Evolutionary conservation across 139 green algal species (phyloP).

Genomic region (Picochlorum sp.): DNA sequence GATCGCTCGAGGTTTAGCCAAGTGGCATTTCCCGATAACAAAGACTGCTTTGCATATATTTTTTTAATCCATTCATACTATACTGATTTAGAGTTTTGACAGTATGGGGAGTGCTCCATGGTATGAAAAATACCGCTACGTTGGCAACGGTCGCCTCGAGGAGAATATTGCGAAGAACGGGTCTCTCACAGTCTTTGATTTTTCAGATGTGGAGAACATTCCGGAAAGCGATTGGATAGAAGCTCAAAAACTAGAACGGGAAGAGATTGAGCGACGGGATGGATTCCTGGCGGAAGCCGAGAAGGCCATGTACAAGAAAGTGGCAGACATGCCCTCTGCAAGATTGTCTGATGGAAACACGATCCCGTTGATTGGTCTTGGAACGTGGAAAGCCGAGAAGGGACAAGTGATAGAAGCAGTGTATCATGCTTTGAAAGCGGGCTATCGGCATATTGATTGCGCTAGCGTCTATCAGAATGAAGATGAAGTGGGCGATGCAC

Average conservation of each 20-base stretch:
- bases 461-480: constrained; percentile 40
- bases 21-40: too few relatives aligned
- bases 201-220: neutral
- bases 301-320: neutral
- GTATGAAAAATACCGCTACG: constrained; percentile 6
- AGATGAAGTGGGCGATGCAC: constrained; percentile 29
- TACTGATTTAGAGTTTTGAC: neutral
- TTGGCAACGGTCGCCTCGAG: neutral
- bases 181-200: constrained; percentile 5
- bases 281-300: neutral
- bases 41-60: too few relatives aligned
- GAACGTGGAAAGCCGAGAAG: constrained; percentile 35
- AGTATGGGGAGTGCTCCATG: neutral
- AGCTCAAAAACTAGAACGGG: neutral
- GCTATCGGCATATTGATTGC: constrained; percentile 44
- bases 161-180: neutral
- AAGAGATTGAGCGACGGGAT: constrained; percentile 5
- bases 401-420: constrained; percentile 29
- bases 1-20: too few relatives aligned
- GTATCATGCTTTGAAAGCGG: constrained; percentile 20
- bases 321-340: neutral
- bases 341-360: constrained; percentile 10
- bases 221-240: neutral
- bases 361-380: constrained; percentile 28
- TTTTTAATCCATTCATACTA: neutral